Conservation (phyloP, 2,329 filamentous ascomycete genomes). For the Fusarium sp. region DNA sequence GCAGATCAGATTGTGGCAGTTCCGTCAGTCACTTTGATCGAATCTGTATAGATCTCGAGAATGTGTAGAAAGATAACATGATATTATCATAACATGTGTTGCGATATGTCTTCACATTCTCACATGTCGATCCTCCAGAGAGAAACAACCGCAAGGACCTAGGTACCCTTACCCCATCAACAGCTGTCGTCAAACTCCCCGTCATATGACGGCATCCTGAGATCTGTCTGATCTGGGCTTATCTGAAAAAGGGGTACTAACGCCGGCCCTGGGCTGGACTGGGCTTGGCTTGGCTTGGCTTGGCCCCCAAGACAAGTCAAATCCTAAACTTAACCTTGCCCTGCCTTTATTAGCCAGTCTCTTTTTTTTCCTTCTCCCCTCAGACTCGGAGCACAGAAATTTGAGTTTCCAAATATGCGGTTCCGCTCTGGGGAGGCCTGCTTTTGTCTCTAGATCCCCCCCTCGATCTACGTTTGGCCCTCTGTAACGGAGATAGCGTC, state of each 20-base stretch:
- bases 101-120: not conserved
- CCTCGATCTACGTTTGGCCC: slow-evolving; percentile 1
- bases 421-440: slow-evolving; percentile 23
- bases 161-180: not conserved
- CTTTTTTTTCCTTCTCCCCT: not conserved
- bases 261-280: not conserved
- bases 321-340: slow-evolving; percentile 7
- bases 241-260: slow-evolving; percentile 31
- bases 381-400: not conserved
- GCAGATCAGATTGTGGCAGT: slow-evolving; percentile 35
- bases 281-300: not conserved
- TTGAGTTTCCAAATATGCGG: slow-evolving; percentile 21
- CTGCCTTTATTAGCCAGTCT: not conserved
- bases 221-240: slow-evolving; percentile 34
- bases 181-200: slow-evolving; percentile 31
- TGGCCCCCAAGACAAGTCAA: slow-evolving; percentile 8
- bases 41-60: not conserved
- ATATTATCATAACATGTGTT: not conserved
- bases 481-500: slow-evolving; percentile 35
- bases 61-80: not conserved
- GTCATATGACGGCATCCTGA: slow-evolving; percentile 37
- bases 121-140: not conserved
- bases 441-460: slow-evolving; percentile 8
- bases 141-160: not conserved
- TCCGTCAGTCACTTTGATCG: slow-evolving; percentile 11